Percentiles rank a stretch among this genome's conserved stretches.
These are phyloP conservation scores for Magnolia sinica DNA, from an alignment of 164 flowering plant species.

Conservation along the genomic window DNA sequence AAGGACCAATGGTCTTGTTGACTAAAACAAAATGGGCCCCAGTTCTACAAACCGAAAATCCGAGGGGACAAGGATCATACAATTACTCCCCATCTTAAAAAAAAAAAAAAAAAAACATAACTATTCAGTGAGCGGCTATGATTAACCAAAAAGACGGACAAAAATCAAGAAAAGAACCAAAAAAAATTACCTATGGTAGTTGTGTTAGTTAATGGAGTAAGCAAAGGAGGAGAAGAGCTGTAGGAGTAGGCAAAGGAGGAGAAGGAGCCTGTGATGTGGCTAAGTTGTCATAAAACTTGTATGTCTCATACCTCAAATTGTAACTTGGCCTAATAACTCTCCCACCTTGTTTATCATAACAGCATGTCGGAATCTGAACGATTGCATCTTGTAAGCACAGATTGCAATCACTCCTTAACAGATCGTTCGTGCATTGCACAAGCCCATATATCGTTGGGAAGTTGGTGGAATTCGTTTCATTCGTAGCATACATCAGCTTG, in stretches of 20 bases:
- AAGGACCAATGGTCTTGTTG: no score
- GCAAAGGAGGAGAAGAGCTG: neutral
- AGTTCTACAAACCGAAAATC: no score
- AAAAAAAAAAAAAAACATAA: no score
- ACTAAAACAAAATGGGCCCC: no score
- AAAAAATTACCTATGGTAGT: no score
- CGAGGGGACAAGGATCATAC: no score
- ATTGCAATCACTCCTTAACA: conserved; percentile 30
- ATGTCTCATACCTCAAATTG: conserved; percentile 47
- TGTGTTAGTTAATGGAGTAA: no score
- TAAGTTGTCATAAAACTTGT: conserved; percentile 9
- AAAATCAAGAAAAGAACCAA: no score
- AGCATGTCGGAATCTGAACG: conserved; percentile 34
- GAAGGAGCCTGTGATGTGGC: neutral
- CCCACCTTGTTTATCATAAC: conserved; percentile 46
- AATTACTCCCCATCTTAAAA: no score
- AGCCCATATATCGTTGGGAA: conserved; percentile 31
- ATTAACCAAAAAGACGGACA: no score
- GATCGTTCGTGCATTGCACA: conserved; percentile 49
- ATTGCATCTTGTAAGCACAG: conserved; percentile 38
- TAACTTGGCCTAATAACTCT: conserved; percentile 46
- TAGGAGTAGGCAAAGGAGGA: neutral
- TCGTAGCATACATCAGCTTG: conserved; percentile 25
- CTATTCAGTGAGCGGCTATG: no score
- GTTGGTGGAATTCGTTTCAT: conserved; percentile 9